Base-by-base conservation (phyloP, 345 rosid genomes). In the Stellera chamaejasme region DNA sequence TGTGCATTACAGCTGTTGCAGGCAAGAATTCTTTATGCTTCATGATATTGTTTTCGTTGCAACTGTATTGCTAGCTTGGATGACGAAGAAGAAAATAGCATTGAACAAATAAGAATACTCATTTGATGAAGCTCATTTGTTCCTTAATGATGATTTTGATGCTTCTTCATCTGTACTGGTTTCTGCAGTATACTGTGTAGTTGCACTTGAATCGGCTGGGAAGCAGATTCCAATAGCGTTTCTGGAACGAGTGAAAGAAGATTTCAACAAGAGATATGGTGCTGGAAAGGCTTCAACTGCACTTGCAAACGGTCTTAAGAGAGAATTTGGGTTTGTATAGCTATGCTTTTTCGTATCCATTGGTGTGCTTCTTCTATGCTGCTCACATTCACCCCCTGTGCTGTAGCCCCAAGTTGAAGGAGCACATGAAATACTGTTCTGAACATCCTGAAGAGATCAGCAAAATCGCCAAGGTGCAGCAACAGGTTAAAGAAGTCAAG, bases 391-490 rank as follows among this genome's bases (percentile, higher is more conserved):
- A 68, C 50, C 60, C 42, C 23, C 43, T 50, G 27, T 69, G 27
- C 26, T 55, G 27, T 70, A 94, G 99, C 62, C 55, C 97, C 63
- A 87, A 94, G 66, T 68, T 94, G 83, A 94, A 83, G 73, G 96
- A 82, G 65, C 95, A 90, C 58, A 90, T 94, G 97, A 91, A 90
- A 68, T 94, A 85, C 46, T 94, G 97, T 60, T 79, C 75, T 50
- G 99, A 87, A 66, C 92, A 94, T 72, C 97, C 97, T 2, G 96
- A 94, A 74, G 99, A 94, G 78, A 82, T 89, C 72, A 94, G 80
- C 82, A 90, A 94, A 70, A 88, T 93, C 65, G 90, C 97, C 44
- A 94, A 94, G 81, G 99, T 94, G 63, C 90, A 94, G 69, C 96
- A 96, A 28, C 99, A 94, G 72, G 99, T 94, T 28, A 75, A 95